phyloP scores from a whole-genome alignment of 2,329 filamentous ascomycete genomes.

The Fusarium pseudonygamai region DNA sequence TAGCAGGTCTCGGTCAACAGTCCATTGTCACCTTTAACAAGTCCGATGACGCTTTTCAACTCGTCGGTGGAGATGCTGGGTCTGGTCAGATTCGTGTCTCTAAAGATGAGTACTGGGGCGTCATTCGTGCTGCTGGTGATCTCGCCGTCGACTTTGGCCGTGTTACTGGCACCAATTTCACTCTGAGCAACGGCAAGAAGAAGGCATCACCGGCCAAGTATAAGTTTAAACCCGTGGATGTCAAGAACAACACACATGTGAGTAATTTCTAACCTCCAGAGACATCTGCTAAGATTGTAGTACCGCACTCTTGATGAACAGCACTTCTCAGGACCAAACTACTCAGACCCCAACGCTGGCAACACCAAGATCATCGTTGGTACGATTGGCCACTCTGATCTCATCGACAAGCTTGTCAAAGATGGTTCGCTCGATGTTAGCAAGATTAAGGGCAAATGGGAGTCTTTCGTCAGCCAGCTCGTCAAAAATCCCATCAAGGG shows the following conservation, averaged over 20 bases:
- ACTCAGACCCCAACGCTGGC: slow-evolving; percentile 51
- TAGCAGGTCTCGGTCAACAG: slow-evolving; percentile 19
- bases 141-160: slow-evolving; percentile 74
- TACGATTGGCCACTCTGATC: slow-evolving; percentile 71
- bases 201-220: slow-evolving; percentile 52
- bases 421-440: slow-evolving; percentile 53
- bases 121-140: slow-evolving; percentile 73
- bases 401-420: slow-evolving; percentile 53
- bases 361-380: slow-evolving; percentile 72
- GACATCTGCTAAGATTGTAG: not conserved
- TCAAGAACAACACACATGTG: slow-evolving; percentile 59
- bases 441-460: slow-evolving; percentile 71
- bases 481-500: slow-evolving; percentile 57
- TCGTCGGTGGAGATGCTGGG: not conserved
- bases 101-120: slow-evolving; percentile 71
- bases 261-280: slow-evolving; percentile 4
- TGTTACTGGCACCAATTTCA: slow-evolving; percentile 73
- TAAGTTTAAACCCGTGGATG: slow-evolving; percentile 54
- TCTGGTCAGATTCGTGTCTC: slow-evolving; percentile 65
- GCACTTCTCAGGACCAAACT: slow-evolving; percentile 53
- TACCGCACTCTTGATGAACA: slow-evolving; percentile 33
- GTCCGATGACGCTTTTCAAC: slow-evolving; percentile 16
- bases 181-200: slow-evolving; percentile 60
- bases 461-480: slow-evolving; percentile 70
- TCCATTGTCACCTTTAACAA: slow-evolving; percentile 24